Conservation (phyloP, 192 early-diverging fungal species). For the Backusella circina region DNA sequence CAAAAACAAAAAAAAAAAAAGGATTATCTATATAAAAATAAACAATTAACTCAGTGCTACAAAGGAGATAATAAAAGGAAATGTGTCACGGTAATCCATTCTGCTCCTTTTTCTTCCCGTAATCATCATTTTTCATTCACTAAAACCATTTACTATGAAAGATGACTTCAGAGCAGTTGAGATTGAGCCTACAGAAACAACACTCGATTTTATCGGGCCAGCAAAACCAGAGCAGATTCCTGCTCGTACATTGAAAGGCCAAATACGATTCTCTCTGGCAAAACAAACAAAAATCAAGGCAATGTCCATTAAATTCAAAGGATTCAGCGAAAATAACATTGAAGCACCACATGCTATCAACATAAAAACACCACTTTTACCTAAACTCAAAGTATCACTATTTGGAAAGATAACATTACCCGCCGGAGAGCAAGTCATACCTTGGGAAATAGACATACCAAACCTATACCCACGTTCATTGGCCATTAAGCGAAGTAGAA, state of each 20-base stretch:
- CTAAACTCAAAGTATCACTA: slow-evolving; percentile 19
- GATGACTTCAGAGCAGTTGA: slow-evolving; percentile 24
- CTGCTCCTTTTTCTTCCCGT: background rate
- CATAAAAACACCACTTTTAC: slow-evolving; percentile 3
- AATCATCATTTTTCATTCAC: background rate
- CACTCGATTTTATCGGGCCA: slow-evolving; percentile 25
- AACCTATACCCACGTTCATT: slow-evolving; percentile 20
- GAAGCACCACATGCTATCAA: background rate
- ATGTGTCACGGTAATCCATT: background rate
- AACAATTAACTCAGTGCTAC: background rate
- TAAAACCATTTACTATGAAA: slow-evolving; percentile 14
- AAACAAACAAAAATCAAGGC: slow-evolving; percentile 24
- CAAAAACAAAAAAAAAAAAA: background rate
- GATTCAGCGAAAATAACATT: slow-evolving; percentile 14
- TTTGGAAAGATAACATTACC: slow-evolving; percentile 16
- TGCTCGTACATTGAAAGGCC: slow-evolving; percentile 17
- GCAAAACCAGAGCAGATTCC: background rate
- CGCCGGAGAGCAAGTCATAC: slow-evolving; percentile 22
- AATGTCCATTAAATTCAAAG: slow-evolving; percentile 37
- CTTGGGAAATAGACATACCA: slow-evolving; percentile 31
- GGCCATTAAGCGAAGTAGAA: slow-evolving; percentile 14
- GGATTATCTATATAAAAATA: background rate
- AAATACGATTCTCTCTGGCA: slow-evolving; percentile 15
- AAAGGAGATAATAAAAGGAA: background rate
- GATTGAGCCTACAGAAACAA: slow-evolving; percentile 25